Conservation (phyloP, 2,329 filamentous ascomycete genomes). For the Ceratocystis papillata region DNA sequence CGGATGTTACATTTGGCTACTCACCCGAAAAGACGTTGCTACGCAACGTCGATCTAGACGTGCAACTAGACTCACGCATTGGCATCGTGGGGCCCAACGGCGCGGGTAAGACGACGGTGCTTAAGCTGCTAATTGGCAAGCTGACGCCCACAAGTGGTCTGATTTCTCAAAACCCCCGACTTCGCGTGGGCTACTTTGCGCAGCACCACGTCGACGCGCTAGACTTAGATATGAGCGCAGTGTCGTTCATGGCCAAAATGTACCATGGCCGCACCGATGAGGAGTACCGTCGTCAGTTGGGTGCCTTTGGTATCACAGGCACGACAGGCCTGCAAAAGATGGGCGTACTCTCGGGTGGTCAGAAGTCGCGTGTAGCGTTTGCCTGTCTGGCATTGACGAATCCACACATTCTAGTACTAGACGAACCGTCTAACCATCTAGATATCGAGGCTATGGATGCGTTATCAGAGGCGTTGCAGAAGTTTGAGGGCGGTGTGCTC, state of each 20-base stretch:
- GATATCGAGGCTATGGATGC: conserved; percentile 99
- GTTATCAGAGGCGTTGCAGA: conserved; percentile 66
- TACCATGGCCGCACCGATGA: conserved; percentile 90
- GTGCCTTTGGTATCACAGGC: conserved; percentile 80
- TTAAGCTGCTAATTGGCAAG: conserved; percentile 90
- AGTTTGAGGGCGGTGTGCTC: conserved; percentile 87
- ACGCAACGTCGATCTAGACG: conserved; percentile 80
- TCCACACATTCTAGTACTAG: conserved; percentile 92
- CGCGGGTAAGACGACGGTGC: conserved; percentile 95
- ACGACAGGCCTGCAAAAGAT: conserved; percentile 97
- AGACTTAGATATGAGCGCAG: conserved; percentile 77
- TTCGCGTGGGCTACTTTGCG: conserved; percentile 92
- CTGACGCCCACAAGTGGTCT: conserved; percentile 65
- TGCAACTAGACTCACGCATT: conserved; percentile 94
- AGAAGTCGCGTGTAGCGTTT: conserved; percentile 96
- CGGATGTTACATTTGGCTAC: conserved; percentile 84
- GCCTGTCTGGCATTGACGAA: conserved; percentile 90
- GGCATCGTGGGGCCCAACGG: conserved; percentile 99
- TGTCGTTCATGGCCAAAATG: conserved; percentile 88
- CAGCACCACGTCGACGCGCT: conserved; percentile 97
- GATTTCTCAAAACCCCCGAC: conserved; percentile 77
- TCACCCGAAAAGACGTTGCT: conserved; percentile 66
- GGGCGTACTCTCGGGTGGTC: conserved; percentile 84
- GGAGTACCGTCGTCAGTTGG: conserved; percentile 89
- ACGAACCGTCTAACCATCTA: conserved; percentile 96